A percentile compares a stretch with the other conserved stretches of the same genome.
phyloP scores from a whole-genome alignment of 2,329 filamentous ascomycete genomes.

The Penicillium sp. region DNA sequence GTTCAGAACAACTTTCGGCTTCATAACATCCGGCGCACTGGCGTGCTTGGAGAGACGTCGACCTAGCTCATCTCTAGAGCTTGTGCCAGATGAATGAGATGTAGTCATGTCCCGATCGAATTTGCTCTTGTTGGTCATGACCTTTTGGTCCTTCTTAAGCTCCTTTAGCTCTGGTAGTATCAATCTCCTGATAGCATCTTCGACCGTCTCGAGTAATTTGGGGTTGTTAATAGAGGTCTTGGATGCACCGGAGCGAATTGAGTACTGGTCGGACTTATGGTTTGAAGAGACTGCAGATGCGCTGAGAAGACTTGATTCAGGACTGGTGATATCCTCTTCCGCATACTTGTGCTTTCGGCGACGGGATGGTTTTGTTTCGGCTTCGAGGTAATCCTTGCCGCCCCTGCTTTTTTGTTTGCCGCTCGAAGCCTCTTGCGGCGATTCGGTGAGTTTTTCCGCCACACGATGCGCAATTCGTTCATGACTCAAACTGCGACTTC shows the following conservation, averaged over 20 bases:
- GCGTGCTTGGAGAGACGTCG: constrained; percentile 61
- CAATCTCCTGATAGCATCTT: constrained; percentile 85
- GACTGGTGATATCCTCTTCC: constrained; percentile 55
- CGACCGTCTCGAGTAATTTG: constrained; percentile 83
- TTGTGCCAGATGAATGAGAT: constrained; percentile 58
- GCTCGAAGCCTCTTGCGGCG: constrained; percentile 48
- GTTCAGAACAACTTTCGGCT: constrained; percentile 62
- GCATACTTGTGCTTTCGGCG: constrained; percentile 52
- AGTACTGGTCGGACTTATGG: constrained; percentile 58
- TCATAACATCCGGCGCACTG: constrained; percentile 61
- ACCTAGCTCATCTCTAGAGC: constrained; percentile 55
- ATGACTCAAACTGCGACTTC: constrained; percentile 64
- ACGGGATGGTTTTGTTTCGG: constrained; percentile 48
- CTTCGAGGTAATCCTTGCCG: constrained; percentile 47
- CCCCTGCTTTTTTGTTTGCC: constrained; percentile 45
- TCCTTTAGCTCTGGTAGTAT: constrained; percentile 91
- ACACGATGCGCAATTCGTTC: constrained; percentile 68
- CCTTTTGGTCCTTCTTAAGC: constrained; percentile 85
- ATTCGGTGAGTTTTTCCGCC: constrained; percentile 63
- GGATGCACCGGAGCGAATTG: constrained; percentile 59
- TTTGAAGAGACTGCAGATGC: constrained; percentile 55
- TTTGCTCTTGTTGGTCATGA: constrained; percentile 67
- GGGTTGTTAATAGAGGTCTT: constrained; percentile 87
- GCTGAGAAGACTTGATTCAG: constrained; percentile 63
- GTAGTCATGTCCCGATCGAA: constrained; percentile 66